Percentiles rank a stretch among this genome's conserved stretches.
These are phyloP conservation scores for Trichoderma semiorbis DNA, from an alignment of 2,329 filamentous ascomycete genomes.

Conservation along the genomic window DNA sequence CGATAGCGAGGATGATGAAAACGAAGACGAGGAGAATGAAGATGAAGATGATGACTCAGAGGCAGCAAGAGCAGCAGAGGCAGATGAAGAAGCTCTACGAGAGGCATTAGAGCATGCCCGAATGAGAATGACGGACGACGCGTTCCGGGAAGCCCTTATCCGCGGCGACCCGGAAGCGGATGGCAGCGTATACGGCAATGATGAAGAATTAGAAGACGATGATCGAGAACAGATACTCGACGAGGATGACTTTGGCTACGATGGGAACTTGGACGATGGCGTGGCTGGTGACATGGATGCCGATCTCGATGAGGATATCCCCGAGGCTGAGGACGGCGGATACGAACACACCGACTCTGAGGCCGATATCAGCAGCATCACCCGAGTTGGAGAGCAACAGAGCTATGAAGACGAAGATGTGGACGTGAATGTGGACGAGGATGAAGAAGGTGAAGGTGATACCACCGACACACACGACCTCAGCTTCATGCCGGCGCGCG, in stretches of 20 bases:
- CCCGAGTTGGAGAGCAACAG: slow-evolving; percentile 25
- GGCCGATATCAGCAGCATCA: slow-evolving; percentile 55
- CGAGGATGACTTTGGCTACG: slow-evolving; percentile 55
- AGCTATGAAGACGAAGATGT: slow-evolving; percentile 33
- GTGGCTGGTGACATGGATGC: slow-evolving; percentile 53
- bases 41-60: slow-evolving; percentile 41
- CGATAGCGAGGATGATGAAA: slow-evolving; percentile 40
- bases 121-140: slow-evolving; percentile 57
- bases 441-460: slow-evolving; percentile 20
- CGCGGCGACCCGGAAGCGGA: slow-evolving; percentile 47
- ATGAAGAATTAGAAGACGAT: slow-evolving; percentile 54
- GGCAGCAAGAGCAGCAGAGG: slow-evolving; percentile 40
- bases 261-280: slow-evolving; percentile 27
- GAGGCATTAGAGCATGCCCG: slow-evolving; percentile 46
- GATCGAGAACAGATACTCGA: slow-evolving; percentile 58
- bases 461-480: slow-evolving; percentile 28
- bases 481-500: slow-evolving; percentile 39
- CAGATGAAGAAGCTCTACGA: slow-evolving; percentile 39
- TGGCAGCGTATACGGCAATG: slow-evolving; percentile 50
- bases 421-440: slow-evolving; percentile 25
- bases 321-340: slow-evolving; percentile 59
- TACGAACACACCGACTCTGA: slow-evolving; percentile 80
- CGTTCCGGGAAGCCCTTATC: slow-evolving; percentile 57
- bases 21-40: slow-evolving; percentile 39
- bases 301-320: slow-evolving; percentile 70